Evolutionary conservation across 371 early-diverging fungal genomes (phyloP), one percentile per base, ranked within the genome.

Genomic region (Capillidium heterosporum): DNA sequence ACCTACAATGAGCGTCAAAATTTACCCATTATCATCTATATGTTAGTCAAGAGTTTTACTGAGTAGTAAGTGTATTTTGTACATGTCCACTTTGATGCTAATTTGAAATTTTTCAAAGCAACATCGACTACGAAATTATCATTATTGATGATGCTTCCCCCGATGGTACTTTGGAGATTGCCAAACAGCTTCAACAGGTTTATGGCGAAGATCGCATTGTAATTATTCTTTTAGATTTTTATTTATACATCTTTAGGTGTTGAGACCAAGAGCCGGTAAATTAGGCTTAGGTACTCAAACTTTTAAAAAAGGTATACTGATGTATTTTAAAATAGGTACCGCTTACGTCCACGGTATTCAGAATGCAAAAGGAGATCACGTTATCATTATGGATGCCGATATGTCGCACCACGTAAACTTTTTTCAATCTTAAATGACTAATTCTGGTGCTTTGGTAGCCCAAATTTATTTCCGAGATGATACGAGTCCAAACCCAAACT

Each of bases 1-100:
- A 99, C 99, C 39, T 98, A 98, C 74, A 98, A 99, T 65, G 99
- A 99, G 71, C 82, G 91, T 58, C 86, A 93, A 62, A 98, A 98
- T 70, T 74, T 98, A 62, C 91, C 91, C 41, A 85, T 93, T 61
- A 91, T 99, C 63, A 72, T 83, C 47, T 91, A 89, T 84, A 70
- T 98, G 57, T 68, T 98, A 41, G 81, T 81, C 31, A 85, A 86
- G 67, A 82, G 84, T 1, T 91, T 98, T 60, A 72, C 75, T 43
- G 85, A 88, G 63, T 65, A 88, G 81, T 81, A 65, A 28, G 70
- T 60, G 41, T 50, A 58, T 11, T 23, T 21, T 21, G 3, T 53
- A 32, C 8, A 19, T 35, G 11, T 32, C 35, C 35, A 31, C 11
- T 35, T 13, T 13, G 13, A 0, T 50, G 13, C 41, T 48, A 44